A percentile compares a stretch with the other conserved stretches of the same genome.
These are phyloP conservation scores for Thuja plicata DNA, from an alignment of 83 land plant genomes.

Conservation along the genomic window DNA sequence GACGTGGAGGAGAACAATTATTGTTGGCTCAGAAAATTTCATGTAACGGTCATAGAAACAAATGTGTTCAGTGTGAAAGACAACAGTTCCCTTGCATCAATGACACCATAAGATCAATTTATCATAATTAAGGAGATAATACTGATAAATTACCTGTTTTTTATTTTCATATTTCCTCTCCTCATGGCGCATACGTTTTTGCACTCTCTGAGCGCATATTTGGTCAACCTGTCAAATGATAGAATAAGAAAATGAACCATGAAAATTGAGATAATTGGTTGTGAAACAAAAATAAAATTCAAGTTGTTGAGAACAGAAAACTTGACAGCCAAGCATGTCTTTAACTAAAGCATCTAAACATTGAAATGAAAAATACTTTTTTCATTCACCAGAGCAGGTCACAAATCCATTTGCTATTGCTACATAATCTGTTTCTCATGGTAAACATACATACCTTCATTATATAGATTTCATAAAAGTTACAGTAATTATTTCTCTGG, in stretches of 20 bases:
- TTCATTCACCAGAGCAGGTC: not conserved
- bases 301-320: not conserved
- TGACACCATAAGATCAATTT: not conserved
- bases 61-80: not conserved
- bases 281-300: not conserved
- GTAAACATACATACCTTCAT: not conserved
- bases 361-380: not conserved
- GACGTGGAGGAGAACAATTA: not conserved
- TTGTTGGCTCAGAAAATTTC: not conserved
- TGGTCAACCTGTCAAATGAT: slow-evolving; percentile 4
- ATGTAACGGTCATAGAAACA: not conserved
- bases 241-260: not conserved
- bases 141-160: slow-evolving; percentile 45
- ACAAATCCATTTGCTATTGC: not conserved
- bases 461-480: not conserved
- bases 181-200: slow-evolving; percentile 39
- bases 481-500: not conserved
- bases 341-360: not conserved
- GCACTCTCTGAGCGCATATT: not conserved
- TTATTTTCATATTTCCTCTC: slow-evolving; percentile 52
- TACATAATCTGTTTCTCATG: not conserved
- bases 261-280: not conserved
- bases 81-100: not conserved
- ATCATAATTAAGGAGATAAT: not conserved
- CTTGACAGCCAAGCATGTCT: not conserved